Base-by-base conservation (phyloP, 1,139 yeast species). In the Suhomyces bokatorum region DNA sequence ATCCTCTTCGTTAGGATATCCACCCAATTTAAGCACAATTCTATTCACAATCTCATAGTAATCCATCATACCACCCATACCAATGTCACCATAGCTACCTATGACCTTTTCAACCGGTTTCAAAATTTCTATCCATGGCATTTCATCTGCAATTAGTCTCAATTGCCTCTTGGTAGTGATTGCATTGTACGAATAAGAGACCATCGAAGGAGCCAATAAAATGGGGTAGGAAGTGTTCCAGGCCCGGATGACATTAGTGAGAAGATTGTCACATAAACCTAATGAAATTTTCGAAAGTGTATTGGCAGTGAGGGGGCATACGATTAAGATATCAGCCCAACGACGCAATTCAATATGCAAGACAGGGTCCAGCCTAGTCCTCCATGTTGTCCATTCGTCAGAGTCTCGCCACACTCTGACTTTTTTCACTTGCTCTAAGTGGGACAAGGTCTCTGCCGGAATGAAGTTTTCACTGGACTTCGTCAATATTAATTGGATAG, bases 381-480 rank as follows among this genome's bases (percentile, higher is more conserved):
- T 78, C 97, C 97, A 90, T 4, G 89, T 83, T 38, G 72, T 76
- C 97, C 97, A 91, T 66, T 91, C 98, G 62, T 91, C 98, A 38
- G 77, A 73, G 62, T 91, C 97, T 58, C 87, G 78, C 97, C 97
- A 91, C 9, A 89, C 77, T 43, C 83, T 78, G 6, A 88, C 79
- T 45, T 69, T 69, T 51, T 69, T 69, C 28, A 54, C 58, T 35
- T 54, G 64, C 50, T 73, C 78, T 37, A 74, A 53, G 43, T 61
- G 59, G 40, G 57, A 60, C 39, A 73, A 52, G 49, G 78, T 75
- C 40, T 85, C 77, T 8, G 85, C 86, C 7, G 83, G 69, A 13
- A 90, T 77, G 62, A 91, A 88, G 61, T 86, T 84, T 54, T 87
- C 95, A 14, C 96, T 89, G 1, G 96, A 80, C 47, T 81, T 79